phyloP scores from a whole-genome alignment of 1,139 yeast species.

The Debaryomyces subglobosus region DNA sequence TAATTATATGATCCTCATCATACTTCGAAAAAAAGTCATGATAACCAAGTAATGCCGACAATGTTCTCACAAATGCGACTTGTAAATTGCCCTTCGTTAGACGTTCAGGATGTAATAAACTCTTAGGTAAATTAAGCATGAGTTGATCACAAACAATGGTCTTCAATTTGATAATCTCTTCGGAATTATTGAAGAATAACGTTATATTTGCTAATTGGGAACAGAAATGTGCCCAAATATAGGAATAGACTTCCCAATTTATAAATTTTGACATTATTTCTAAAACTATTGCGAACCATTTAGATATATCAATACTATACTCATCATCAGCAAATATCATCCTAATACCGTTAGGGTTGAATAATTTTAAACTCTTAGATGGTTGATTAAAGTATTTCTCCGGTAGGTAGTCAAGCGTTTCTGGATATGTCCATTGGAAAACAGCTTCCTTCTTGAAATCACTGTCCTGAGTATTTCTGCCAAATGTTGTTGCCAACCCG shows the following conservation, averaged over 20 bases:
- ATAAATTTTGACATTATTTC: slow-evolving; percentile 56
- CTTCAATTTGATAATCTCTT: slow-evolving; percentile 51
- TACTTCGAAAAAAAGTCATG: slow-evolving; percentile 57
- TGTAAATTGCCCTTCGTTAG: slow-evolving; percentile 65
- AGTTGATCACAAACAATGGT: slow-evolving; percentile 63
- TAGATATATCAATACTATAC: slow-evolving; percentile 44
- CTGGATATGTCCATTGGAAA: slow-evolving; percentile 65
- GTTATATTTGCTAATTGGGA: slow-evolving; percentile 69
- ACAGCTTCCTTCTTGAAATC: slow-evolving; percentile 18
- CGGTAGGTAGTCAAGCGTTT: slow-evolving; percentile 52
- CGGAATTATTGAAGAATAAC: slow-evolving; percentile 52
- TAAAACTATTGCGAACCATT: slow-evolving; percentile 57
- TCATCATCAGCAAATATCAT: slow-evolving; percentile 14
- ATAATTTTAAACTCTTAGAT: slow-evolving; percentile 16
- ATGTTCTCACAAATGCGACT: slow-evolving; percentile 64
- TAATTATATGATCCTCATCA: slow-evolving; percentile 72
- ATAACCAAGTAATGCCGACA: slow-evolving; percentile 72
- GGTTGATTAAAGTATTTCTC: slow-evolving; percentile 42
- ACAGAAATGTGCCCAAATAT: slow-evolving; percentile 67
- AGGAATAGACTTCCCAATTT: slow-evolving; percentile 74
- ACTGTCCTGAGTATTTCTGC: slow-evolving; percentile 44
- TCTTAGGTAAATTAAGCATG: slow-evolving; percentile 49
- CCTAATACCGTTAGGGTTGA: slow-evolving; percentile 16
- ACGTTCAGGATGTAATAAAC: slow-evolving; percentile 45
- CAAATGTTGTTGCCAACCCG: slow-evolving; percentile 63